Evolutionary conservation across 441 rosid genomes (phyloP), one percentile per base, ranked within the genome.

Genomic region (California macrophylla): DNA sequence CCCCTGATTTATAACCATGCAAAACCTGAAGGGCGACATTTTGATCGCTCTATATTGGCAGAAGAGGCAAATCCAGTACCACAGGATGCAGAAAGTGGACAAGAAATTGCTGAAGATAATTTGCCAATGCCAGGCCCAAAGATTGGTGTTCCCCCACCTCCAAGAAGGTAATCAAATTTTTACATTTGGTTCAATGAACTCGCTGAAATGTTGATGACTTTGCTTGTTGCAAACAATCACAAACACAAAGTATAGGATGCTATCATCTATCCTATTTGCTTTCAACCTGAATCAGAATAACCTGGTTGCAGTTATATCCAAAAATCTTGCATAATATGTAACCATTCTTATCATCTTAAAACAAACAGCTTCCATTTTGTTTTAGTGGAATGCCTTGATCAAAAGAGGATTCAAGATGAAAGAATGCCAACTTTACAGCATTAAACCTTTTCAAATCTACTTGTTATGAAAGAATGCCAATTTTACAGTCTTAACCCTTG

Each of bases 91-190:
- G 79, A 79, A 52, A 9, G 63, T 68, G 66, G 69, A 66, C 81
- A 69, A 56, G 64, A 36, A 26, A 61, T 61, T 47, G 81, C 76
- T 73, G 83, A 83, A 29, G 79, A 56, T 74, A 47, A 36, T 58
- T 45, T 74, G n/a, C 76, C 73, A 21, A 70, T 69, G 69, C 79
- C 81, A 9, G 34, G 73, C 69, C 52, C 72, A 20, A 69, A 36
- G 16, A 85, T 80, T 74, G 92, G 81, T 74, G 75, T 80, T 80
- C 8, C 88, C 76, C 81, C 75, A 64, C 92, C 88, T 65, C 82
- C 73, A 72, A 86, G 81, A 85, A 89, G 96, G 96, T 91, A 66
- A 73, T 15, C 60, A 56, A 3, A 4, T 24, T 76, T 54, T 29
- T 62, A 23, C 52, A 20, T 7, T 3, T 24, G 2, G 28, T 10